Evolutionary conservation across 208 protist species (phyloP), one percentile per base, ranked within the genome.

Genomic region (Perkinsela sp.): DNA sequence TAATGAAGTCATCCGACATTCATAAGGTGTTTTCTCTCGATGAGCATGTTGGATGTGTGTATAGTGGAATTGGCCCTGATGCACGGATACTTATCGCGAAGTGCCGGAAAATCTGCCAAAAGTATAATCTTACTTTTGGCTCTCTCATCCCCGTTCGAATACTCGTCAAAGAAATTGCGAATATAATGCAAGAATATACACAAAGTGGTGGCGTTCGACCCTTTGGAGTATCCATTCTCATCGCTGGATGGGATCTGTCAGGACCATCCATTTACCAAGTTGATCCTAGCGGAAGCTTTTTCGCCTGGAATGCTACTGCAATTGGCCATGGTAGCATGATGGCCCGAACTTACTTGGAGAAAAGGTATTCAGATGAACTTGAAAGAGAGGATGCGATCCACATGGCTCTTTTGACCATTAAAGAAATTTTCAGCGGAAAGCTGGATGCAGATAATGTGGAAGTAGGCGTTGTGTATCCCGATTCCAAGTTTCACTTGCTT

Each of bases 381-480:
- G 94, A 97, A 70, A 76, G 99, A 1, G 96, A 99, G 72, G 97
- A 99, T 84, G 96, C 96, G 15, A 92, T 99, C 30, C 92, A 98
- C 77, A 99, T 93, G 0, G 96, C 97, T 6, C 90, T 99, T 65
- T 76, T 98, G 22, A 98, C 96, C 1, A 76, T 99, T 1, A 98
- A 99, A 74, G 94, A 98, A 68, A 82, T 83, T 0, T 93, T 93
- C 74, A 85, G 94, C 73, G 90, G 90, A 1, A 84, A 96, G 70
- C 93, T 99, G 81, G 97, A 84, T 15, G 79, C 94, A 30, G 84
- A 94, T 65, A 98, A 98, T 75, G 98, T 98, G 68, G 95, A 99
- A 73, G 80, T 99, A n/a, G 96, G 89, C 32, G 77, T 97, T 57
- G 90, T 98, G n/a, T 78, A 77, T n/a, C 71, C 75, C 22, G 32